phyloP scores from a whole-genome alignment of 805 yeast genomes.

The Starmerella scarabaei region DNA sequence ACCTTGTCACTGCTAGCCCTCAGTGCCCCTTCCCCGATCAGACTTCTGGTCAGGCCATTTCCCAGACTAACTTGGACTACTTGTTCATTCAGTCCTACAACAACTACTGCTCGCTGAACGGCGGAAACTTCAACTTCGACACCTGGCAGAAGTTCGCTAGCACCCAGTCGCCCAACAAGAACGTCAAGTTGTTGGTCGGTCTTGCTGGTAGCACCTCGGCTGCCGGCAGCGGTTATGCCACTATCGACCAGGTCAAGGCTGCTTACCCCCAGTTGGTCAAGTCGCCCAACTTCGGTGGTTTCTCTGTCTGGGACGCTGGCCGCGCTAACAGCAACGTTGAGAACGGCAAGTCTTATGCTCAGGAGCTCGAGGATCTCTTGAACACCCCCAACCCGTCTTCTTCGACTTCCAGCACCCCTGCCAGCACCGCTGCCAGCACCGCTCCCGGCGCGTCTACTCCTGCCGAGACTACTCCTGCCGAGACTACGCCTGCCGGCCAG shows the following conservation, averaged over 20 bases:
- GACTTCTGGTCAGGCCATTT: slow-evolving; percentile 49
- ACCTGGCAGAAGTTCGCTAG: slow-evolving; percentile 60
- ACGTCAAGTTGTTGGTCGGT: slow-evolving; percentile 62
- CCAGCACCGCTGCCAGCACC: slow-evolving; percentile 5
- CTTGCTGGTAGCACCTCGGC: slow-evolving; percentile 49
- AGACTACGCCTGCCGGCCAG: not conserved
- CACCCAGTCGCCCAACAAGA: slow-evolving; percentile 46
- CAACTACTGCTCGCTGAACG: slow-evolving; percentile 46
- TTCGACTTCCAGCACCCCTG: slow-evolving; percentile 11
- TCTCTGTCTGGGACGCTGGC: slow-evolving; percentile 82
- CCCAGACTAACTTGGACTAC: slow-evolving; percentile 58
- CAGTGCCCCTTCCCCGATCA: slow-evolving; percentile 85
- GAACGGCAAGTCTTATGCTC: slow-evolving; percentile 35
- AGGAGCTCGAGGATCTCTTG: slow-evolving; percentile 34
- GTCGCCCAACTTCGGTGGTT: slow-evolving; percentile 46
- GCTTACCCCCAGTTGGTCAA: slow-evolving; percentile 21
- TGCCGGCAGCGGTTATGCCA: slow-evolving; percentile 45
- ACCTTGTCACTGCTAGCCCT: slow-evolving; percentile 79
- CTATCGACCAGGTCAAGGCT: slow-evolving; percentile 27
- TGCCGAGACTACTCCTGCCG: slow-evolving; percentile 7
- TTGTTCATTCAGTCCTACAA: slow-evolving; percentile 83
- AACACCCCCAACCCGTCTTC: slow-evolving; percentile 16
- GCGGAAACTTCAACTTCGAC: slow-evolving; percentile 46
- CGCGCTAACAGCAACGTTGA: slow-evolving; percentile 40
- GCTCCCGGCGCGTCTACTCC: slow-evolving; percentile 8